phyloP scores from a whole-genome alignment of 768 basidiomycete genomes.

The Suillus alpinus region DNA sequence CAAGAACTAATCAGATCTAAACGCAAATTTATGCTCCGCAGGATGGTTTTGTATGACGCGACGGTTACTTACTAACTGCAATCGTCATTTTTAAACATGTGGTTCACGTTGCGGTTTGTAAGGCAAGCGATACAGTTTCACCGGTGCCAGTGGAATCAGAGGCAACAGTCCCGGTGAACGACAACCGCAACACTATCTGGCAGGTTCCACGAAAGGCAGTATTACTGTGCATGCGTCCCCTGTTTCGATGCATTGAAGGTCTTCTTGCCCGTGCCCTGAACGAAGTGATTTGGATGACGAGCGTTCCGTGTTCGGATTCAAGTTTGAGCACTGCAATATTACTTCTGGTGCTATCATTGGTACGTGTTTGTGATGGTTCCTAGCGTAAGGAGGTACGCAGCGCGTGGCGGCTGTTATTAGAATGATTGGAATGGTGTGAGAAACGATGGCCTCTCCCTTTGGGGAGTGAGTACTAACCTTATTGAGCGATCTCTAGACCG shows the following conservation, averaged over 20 bases:
- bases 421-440: neutral
- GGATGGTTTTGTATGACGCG: neutral
- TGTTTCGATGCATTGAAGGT: neutral
- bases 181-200: neutral
- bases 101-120: neutral
- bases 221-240: neutral
- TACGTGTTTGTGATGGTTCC: neutral
- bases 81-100: neutral
- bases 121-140: neutral
- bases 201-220: neutral
- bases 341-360: neutral
- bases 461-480: neutral
- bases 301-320: neutral
- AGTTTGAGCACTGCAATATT: neutral
- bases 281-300: neutral
- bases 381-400: neutral
- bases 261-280: neutral
- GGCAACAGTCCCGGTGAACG: neutral
- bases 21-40: neutral
- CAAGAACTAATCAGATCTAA: neutral
- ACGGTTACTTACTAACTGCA: neutral
- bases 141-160: too few species aligned
- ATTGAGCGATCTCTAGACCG: neutral
- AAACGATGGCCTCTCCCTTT: neutral
- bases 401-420: neutral